Evolutionary conservation across 768 basidiomycete genomes (phyloP).

Genomic region (Trametes villosa): DNA sequence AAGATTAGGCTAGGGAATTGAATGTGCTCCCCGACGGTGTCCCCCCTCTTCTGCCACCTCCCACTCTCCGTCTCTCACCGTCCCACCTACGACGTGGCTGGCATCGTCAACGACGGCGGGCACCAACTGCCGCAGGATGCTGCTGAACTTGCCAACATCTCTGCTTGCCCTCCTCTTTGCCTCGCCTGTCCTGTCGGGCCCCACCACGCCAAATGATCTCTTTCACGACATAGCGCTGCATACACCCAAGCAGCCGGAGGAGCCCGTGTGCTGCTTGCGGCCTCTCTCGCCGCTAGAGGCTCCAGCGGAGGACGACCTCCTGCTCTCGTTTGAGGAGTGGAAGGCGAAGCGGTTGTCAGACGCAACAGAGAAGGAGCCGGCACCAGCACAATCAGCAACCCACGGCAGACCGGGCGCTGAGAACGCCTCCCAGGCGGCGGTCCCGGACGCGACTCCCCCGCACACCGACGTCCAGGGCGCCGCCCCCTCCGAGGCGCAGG

Average conservation of each 20-base stretch:
- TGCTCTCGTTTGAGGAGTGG: conserved; percentile 90
- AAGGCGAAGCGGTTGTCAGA: conserved; percentile 66
- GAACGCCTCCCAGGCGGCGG: conserved; percentile 10
- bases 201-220: conserved; percentile 55
- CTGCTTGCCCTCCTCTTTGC: conserved; percentile 45
- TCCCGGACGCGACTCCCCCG: neutral
- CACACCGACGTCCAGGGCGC: neutral
- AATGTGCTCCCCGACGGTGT: too few relatives aligned
- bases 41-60: neutral
- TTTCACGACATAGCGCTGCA: conserved; percentile 60
- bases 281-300: conserved; percentile 47
- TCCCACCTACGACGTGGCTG: conserved; percentile 19
- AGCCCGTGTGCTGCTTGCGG: conserved; percentile 71
- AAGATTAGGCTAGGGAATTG: conserved; percentile 2
- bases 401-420: conserved; percentile 5
- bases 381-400: neutral
- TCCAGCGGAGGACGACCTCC: conserved; percentile 59
- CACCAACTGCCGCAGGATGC: conserved; percentile 21
- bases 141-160: conserved; percentile 37
- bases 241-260: conserved; percentile 53
- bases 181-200: conserved; percentile 38
- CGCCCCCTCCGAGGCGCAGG: neutral
- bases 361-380: conserved; percentile 5
- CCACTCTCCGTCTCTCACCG: conserved; percentile 1
- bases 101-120: conserved; percentile 22